Evolutionary conservation across 768 basidiomycete species (phyloP).

Genomic region (Piloderma croceum): DNA sequence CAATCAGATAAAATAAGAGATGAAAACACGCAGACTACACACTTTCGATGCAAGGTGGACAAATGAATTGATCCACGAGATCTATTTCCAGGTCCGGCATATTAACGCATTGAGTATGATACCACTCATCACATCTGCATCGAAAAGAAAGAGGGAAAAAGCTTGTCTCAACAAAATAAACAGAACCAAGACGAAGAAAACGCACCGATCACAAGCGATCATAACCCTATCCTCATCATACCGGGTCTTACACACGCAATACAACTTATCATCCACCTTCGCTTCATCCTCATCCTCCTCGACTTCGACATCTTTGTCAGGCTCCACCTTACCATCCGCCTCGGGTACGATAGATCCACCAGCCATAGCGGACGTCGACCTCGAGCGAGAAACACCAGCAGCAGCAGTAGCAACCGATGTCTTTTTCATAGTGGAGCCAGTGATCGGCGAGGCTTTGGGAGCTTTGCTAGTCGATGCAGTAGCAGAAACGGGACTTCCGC

Average conservation of each 20-base stretch:
- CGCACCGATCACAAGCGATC: slow-evolving; percentile 91
- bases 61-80: slow-evolving; percentile 89
- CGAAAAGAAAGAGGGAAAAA: background rate
- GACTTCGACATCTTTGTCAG: slow-evolving; percentile 45
- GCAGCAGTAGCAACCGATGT: slow-evolving; percentile 18
- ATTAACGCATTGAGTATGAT: slow-evolving; percentile 79
- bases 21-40: slow-evolving; percentile 23
- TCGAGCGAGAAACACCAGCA: slow-evolving; percentile 46
- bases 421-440: slow-evolving; percentile 18
- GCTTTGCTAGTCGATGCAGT: too few species aligned
- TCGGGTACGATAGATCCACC: slow-evolving; percentile 35
- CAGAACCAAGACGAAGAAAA: slow-evolving; percentile 7
- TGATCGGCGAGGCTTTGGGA: slow-evolving; percentile 11
- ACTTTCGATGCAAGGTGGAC: slow-evolving; percentile 77
- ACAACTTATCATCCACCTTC: slow-evolving; percentile 61
- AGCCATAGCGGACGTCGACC: slow-evolving; percentile 69
- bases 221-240: slow-evolving; percentile 86
- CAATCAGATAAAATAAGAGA: slow-evolving; percentile 1
- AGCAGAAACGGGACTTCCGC: too few species aligned
- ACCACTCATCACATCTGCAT: slow-evolving; percentile 88
- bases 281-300: slow-evolving; percentile 43
- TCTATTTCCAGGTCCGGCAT: slow-evolving; percentile 80
- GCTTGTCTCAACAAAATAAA: slow-evolving; percentile 2
- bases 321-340: slow-evolving; percentile 32
- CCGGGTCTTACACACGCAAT: slow-evolving; percentile 82